Percentiles rank a stretch among this genome's conserved stretches.
Conservation (phyloP, 345 rosid species). For the Syzygium jambos region DNA sequence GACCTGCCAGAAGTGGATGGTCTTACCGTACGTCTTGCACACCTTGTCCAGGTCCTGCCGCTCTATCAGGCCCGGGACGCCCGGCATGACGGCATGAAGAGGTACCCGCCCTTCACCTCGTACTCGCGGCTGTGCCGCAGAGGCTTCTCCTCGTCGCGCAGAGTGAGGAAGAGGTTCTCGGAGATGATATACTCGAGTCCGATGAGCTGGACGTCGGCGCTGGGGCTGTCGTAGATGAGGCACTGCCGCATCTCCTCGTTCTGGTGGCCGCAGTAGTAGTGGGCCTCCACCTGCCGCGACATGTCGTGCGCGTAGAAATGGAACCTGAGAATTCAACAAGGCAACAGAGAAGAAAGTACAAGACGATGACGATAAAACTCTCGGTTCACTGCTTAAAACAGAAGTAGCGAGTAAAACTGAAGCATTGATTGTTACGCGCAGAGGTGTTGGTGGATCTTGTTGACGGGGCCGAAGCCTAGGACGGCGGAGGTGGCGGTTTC, state of each 20-base stretch:
- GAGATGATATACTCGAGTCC: slow-evolving; percentile 72
- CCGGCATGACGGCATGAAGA: slow-evolving; percentile 80
- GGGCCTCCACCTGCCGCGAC: slow-evolving; percentile 76
- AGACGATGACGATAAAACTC: not conserved
- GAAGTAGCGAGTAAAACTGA: not conserved
- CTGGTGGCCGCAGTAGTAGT: slow-evolving; percentile 67
- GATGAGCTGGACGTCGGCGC: slow-evolving; percentile 42
- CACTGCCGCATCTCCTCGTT: slow-evolving; percentile 90
- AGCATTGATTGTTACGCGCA: slow-evolving; percentile 46
- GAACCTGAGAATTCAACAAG: slow-evolving; percentile 27
- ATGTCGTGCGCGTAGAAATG: slow-evolving; percentile 69
- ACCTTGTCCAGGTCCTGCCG: slow-evolving; percentile 64
- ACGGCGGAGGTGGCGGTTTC: slow-evolving; percentile 56
- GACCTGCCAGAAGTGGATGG: slow-evolving; percentile 81
- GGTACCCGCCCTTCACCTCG: slow-evolving; percentile 75
- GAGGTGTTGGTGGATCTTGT: slow-evolving; percentile 75
- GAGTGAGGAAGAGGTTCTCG: slow-evolving; percentile 53
- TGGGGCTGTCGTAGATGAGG: slow-evolving; percentile 52
- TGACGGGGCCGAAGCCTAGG: slow-evolving; percentile 51
- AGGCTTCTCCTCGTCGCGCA: slow-evolving; percentile 67
- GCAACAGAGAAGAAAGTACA: not conserved
- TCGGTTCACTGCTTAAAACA: not conserved
- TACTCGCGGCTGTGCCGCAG: slow-evolving; percentile 72
- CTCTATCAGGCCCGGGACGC: slow-evolving; percentile 47
- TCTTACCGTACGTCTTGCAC: slow-evolving; percentile 62